Evolutionary conservation across 805 yeast species (phyloP), one percentile per base, ranked within the genome.

Genomic region (Ogataea philodendri): DNA sequence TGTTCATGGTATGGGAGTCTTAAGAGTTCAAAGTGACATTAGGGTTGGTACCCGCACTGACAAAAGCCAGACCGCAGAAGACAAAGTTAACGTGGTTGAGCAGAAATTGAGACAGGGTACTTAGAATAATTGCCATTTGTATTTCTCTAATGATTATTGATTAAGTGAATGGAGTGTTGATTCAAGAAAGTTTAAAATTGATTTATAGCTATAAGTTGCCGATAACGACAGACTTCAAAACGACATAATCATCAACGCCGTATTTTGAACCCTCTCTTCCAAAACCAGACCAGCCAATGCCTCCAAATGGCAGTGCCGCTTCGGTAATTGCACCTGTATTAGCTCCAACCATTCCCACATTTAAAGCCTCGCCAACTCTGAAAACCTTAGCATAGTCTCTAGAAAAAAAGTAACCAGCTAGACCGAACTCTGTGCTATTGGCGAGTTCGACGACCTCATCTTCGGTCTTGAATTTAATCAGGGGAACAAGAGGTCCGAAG

Each of bases 1-100:
- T 28, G 72, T 84, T 35, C 96, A 87, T 52, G 68, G 69, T 4
- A 66, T 73, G 46, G 95, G 94, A 1, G 76, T 84, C 9, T 70
- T 81, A 8, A 70, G 96, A 55, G 78, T 87, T 34, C 96, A 88
- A 56, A 78, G 86, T 44, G 95, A 87, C 49, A 83, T 87, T 37
- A 68, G 96, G 54, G 80, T 86, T 22, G 96, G 96, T 6, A 84
- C 95, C 3, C 76, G 94, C 63, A 76, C 72, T 26, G 95, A 84
- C 53, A 84, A 84, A 61, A 52, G 52, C 9, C 94, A 84, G 55
- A 67, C 76, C 13, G 85, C 89, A 1, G 73, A 72, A 45, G 93
- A 84, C 45, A 85, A 84, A 55, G 70, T 84, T 23, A 75, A 75
- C 47, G 66, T 74, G 31, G 93, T 84, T 21, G 70, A 76, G 41